phyloP scores from a whole-genome alignment of 2,329 filamentous ascomycete genomes.

The Macroventuria anomochaeta region DNA sequence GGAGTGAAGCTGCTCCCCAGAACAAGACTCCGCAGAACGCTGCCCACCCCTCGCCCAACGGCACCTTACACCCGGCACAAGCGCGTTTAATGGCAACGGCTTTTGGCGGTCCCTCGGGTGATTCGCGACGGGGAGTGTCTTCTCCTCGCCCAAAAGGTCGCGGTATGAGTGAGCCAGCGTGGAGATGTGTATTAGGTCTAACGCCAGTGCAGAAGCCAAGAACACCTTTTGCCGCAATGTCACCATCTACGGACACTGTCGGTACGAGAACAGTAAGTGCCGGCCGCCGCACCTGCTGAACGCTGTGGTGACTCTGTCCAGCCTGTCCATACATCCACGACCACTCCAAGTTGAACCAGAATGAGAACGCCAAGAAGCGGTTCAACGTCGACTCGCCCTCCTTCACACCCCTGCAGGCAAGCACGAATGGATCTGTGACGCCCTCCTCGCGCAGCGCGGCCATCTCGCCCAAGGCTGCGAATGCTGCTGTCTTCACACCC shows the following conservation, averaged over 20 bases:
- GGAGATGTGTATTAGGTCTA: slow-evolving; percentile 22
- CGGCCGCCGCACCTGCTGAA: slow-evolving; percentile 10
- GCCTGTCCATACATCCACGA: slow-evolving; percentile 88
- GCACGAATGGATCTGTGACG: slow-evolving; percentile 54
- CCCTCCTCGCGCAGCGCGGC: slow-evolving; percentile 69
- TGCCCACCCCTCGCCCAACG: slow-evolving; percentile 20
- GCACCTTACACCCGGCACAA: background rate
- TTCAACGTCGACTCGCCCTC: slow-evolving; percentile 96
- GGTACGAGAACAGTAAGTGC: slow-evolving; percentile 77
- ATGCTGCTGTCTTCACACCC: slow-evolving; percentile 83
- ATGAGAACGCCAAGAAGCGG: slow-evolving; percentile 69
- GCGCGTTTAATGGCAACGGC: slow-evolving; percentile 45
- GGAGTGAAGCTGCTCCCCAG: slow-evolving; percentile 32
- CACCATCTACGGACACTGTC: slow-evolving; percentile 90
- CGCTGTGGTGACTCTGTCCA: slow-evolving; percentile 31
- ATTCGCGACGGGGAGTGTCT: slow-evolving; percentile 50
- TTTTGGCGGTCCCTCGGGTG: slow-evolving; percentile 47
- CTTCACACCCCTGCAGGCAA: slow-evolving; percentile 75
- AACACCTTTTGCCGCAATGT: slow-evolving; percentile 93
- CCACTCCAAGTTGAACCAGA: slow-evolving; percentile 66
- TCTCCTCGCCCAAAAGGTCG: slow-evolving; percentile 55
- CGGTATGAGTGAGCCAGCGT: slow-evolving; percentile 40
- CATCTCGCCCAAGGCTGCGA: slow-evolving; percentile 90
- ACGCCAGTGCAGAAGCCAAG: slow-evolving; percentile 66
- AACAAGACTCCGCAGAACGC: slow-evolving; percentile 24